Conservation (phyloP, 129 eudicot genomes). For the Helianthus tuberosus region DNA sequence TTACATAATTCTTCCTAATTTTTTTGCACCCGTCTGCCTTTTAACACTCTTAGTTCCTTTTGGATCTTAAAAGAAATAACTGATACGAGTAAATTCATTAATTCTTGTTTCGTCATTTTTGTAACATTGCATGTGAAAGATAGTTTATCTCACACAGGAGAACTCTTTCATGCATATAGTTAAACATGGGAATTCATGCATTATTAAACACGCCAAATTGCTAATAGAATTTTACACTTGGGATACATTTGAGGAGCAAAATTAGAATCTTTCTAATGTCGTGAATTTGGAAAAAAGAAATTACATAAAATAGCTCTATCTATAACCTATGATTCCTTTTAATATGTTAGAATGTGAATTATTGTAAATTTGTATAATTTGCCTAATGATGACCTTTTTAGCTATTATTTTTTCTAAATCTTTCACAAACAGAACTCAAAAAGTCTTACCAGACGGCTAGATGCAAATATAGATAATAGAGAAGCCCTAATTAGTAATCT, state of each 20-base stretch:
- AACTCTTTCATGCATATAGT: not conserved
- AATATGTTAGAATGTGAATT: not conserved
- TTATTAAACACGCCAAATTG: not conserved
- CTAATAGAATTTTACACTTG: not conserved
- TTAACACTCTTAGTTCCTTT: not conserved
- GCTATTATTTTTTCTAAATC: not conserved
- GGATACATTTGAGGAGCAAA: conserved; percentile 4
- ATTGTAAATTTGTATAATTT: not conserved
- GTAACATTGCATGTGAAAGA: conserved; percentile 4
- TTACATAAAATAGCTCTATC: too few relatives aligned
- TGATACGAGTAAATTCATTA: not conserved
- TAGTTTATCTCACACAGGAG: not conserved
- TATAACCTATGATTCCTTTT: not conserved
- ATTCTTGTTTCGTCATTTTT: not conserved
- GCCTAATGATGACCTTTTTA: not conserved
- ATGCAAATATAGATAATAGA: too few relatives aligned
- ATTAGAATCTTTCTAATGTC: not conserved
- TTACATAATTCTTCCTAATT: not conserved
- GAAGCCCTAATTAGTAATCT: not conserved
- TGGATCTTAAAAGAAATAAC: conserved; percentile 5
- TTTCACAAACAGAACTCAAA: not conserved
- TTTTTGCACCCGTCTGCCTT: not conserved
- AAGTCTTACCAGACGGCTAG: not conserved
- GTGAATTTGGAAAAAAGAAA: not conserved
- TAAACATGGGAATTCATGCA: too few relatives aligned